Conservation (phyloP, 495 filamentous ascomycete genomes). For the Lophiostoma macrostomum region DNA sequence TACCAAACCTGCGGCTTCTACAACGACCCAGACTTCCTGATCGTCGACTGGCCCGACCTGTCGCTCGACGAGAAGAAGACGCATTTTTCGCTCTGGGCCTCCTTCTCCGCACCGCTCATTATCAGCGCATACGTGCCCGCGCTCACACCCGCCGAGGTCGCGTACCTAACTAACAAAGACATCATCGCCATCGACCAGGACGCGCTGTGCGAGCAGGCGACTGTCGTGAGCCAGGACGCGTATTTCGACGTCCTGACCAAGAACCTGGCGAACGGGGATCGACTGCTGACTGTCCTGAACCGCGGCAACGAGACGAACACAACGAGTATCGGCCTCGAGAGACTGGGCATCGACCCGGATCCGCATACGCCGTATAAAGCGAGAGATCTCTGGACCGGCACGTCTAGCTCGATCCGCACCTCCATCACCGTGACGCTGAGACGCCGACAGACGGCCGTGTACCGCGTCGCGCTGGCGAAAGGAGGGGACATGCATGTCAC, state of each 20-base stretch:
- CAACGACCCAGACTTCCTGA: constrained; percentile 49
- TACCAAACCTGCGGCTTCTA: constrained; percentile 47
- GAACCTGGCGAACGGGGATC: constrained; percentile 27
- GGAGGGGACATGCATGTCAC: not conserved
- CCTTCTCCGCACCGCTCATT: constrained; percentile 43
- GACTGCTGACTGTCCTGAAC: constrained; percentile 23
- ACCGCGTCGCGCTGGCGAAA: constrained; percentile 4
- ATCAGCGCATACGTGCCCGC: constrained; percentile 45
- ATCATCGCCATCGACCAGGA: constrained; percentile 47
- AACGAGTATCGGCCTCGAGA: constrained; percentile 3
- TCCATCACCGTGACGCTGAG: not conserved
- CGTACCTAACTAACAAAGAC: constrained; percentile 40
- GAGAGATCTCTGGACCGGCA: constrained; percentile 19
- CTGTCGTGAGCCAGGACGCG: constrained; percentile 42
- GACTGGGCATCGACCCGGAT: constrained; percentile 15
- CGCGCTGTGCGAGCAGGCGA: constrained; percentile 43
- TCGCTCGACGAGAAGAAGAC: constrained; percentile 42
- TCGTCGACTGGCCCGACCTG: constrained; percentile 43
- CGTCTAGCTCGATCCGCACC: not conserved
- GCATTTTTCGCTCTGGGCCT: constrained; percentile 47
- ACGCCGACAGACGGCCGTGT: constrained; percentile 11
- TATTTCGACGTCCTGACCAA: constrained; percentile 26
- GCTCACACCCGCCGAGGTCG: constrained; percentile 38
- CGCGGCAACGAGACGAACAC: constrained; percentile 1
- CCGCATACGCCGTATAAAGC: constrained; percentile 20